phyloP scores from a whole-genome alignment of 352 stramenopile species.

The Phytophthora pinifolia region DNA sequence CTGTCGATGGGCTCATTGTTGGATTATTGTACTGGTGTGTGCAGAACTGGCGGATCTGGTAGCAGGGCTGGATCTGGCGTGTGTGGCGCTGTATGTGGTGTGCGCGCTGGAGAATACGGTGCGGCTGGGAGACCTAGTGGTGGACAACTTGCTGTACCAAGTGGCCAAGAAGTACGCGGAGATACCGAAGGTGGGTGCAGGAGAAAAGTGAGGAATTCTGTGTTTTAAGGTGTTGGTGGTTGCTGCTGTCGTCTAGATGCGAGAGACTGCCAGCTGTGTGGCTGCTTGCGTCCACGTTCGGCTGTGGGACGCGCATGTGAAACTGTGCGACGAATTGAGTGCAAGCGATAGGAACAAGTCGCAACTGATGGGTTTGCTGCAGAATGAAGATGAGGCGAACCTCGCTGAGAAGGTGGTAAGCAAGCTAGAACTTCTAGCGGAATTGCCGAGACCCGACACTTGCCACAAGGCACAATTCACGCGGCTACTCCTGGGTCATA shows the following conservation, averaged over 20 bases:
- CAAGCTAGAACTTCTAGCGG: slow-evolving; percentile 19
- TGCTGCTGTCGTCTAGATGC: slow-evolving; percentile 18
- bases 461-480: slow-evolving; percentile 50
- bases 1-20: too few species aligned
- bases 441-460: slow-evolving; percentile 43
- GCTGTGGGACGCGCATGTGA: slow-evolving; percentile 45
- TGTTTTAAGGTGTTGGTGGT: neutral
- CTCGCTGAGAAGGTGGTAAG: slow-evolving; percentile 4
- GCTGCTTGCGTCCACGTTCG: slow-evolving; percentile 53
- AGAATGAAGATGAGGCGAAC: neutral
- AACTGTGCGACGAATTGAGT: slow-evolving; percentile 19
- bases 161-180: slow-evolving; percentile 73
- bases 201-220: neutral
- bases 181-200: slow-evolving; percentile 38
- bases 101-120: slow-evolving; percentile 45
- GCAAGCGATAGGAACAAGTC: slow-evolving; percentile 1
- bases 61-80: slow-evolving; percentile 52
- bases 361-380: slow-evolving; percentile 13
- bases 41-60: slow-evolving; percentile 29
- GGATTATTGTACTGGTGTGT: neutral
- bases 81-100: slow-evolving; percentile 52
- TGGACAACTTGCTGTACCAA: slow-evolving; percentile 84
- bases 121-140: slow-evolving; percentile 55
- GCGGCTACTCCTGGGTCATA: slow-evolving; percentile 46
- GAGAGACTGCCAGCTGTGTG: slow-evolving; percentile 32